Base-by-base conservation (phyloP, 2,329 filamentous ascomycete species). In the Phaeosphaeriaceae sp. region DNA sequence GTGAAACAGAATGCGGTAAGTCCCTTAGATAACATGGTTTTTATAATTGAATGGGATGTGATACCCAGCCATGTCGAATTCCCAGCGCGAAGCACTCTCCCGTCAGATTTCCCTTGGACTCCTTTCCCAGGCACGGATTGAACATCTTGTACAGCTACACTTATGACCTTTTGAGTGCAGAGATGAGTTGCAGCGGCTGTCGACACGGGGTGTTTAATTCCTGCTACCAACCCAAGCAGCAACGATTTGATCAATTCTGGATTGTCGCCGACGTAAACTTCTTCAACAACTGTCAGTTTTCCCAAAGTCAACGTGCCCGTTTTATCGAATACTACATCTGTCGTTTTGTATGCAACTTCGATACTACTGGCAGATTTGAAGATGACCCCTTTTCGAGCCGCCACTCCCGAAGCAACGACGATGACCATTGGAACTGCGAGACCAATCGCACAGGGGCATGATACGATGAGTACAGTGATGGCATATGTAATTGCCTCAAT, bases 341-440 rank as follows among this genome's bases (percentile, higher is more conserved):
- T 77, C 0, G 82, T 76, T 54, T 83, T 86, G 51, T 81, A 75
- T 0, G 83, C 85, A 1, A 81, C 68, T 65, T 92, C 88, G 17
- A 89, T 83, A 1, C 77, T 78, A 26, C 82, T 76, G 0, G 85
- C 82, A 0, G 83, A 80, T 59, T 89, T 90, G 74, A 92, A 86
- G n/a, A 92, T 80, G 4, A 92, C 75, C 0, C 88, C 89, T 6
- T 74, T 68, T 20, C 79, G 71, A 0, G 88, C 87, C 0, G 83
- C 87, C 1, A 88, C 78, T 0, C 88, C 87, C 6, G 84, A 83
- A 1, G 84, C 83, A 39, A 92, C 83, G 0, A 92, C 84, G n/a
- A 92, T 74, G 1, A 92, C 89, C 87, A 92, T 90, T 0, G 89
- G 89, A 0, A 90, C 87, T 0, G 87, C 87, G 1, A 88, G 77